A percentile compares a stretch with the other conserved stretches of the same genome.
phyloP scores from a whole-genome alignment of 2,329 filamentous ascomycete genomes.

The Colletotrichum sansevieriae region DNA sequence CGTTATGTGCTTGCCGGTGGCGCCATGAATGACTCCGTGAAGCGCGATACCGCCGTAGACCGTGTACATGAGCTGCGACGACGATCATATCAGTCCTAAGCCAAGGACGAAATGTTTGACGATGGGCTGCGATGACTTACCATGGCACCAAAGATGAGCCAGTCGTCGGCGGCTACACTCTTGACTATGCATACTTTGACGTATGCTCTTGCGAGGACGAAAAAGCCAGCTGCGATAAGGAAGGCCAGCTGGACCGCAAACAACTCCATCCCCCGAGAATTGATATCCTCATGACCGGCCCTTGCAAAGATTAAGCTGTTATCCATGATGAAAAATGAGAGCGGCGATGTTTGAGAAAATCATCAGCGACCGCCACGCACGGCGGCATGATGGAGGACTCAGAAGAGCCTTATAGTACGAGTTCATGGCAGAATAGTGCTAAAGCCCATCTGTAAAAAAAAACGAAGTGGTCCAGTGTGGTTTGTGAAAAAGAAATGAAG shows the following conservation, averaged over 20 bases:
- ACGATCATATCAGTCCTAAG: background rate
- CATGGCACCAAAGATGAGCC: slow-evolving; percentile 59
- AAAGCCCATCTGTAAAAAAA: background rate
- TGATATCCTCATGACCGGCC: background rate
- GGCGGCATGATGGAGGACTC: background rate
- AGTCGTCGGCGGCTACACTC: slow-evolving; percentile 60
- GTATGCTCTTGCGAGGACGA: slow-evolving; percentile 58
- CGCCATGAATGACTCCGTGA: slow-evolving; percentile 48
- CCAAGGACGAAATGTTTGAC: background rate
- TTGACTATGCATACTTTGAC: slow-evolving; percentile 59
- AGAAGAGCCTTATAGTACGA: slow-evolving; percentile 12
- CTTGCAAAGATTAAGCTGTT: slow-evolving; percentile 18
- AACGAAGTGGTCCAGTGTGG: background rate
- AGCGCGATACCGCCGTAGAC: slow-evolving; percentile 50
- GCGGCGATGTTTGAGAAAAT: background rate
- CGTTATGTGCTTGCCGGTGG: slow-evolving; percentile 45
- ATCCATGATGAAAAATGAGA: slow-evolving; percentile 18
- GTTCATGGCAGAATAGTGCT: background rate
- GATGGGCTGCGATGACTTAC: slow-evolving; percentile 48
- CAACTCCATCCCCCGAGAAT: slow-evolving; percentile 39
- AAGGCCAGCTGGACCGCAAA: slow-evolving; percentile 47
- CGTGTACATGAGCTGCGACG: slow-evolving; percentile 51
- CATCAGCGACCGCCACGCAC: background rate
- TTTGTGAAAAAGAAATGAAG: slow-evolving; percentile 9
- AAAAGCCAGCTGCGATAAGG: slow-evolving; percentile 52